phyloP scores from a whole-genome alignment of 495 filamentous ascomycete species.

The Talaromyces thailandensis region DNA sequence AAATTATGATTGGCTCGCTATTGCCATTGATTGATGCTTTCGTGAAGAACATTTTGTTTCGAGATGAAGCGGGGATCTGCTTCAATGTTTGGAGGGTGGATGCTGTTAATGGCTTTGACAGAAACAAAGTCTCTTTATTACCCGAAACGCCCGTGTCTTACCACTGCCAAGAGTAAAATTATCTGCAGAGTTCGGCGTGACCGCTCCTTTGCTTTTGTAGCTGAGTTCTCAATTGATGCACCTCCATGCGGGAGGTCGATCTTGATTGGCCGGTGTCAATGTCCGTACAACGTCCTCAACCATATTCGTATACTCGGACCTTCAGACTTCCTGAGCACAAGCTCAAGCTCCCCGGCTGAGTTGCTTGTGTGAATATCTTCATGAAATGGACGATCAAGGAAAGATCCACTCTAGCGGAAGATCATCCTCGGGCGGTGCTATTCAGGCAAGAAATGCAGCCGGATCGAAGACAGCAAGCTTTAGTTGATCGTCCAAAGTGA shows the following conservation, averaged over 20 bases:
- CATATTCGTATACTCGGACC: background rate
- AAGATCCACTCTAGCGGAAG: background rate
- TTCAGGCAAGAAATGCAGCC: background rate
- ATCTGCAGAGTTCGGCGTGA: background rate
- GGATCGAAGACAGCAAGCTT: background rate
- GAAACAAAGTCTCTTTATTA: background rate
- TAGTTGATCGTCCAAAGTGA: background rate
- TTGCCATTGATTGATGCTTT: background rate
- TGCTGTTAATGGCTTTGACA: background rate
- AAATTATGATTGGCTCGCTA: background rate
- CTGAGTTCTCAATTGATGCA: background rate
- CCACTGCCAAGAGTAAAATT: background rate
- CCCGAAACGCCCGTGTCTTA: background rate
- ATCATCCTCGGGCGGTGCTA: background rate
- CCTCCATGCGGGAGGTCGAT: background rate
- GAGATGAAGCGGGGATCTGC: background rate
- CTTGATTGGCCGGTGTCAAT: background rate
- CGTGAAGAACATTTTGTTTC: background rate
- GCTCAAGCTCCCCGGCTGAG: background rate
- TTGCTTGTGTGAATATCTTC: background rate
- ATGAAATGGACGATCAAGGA: background rate
- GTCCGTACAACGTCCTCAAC: background rate
- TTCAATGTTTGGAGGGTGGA: background rate
- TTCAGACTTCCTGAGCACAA: background rate
- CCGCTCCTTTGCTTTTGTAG: background rate